phyloP scores from a whole-genome alignment of 129 eudicot species.

The Chrysanthemum makinoi region DNA sequence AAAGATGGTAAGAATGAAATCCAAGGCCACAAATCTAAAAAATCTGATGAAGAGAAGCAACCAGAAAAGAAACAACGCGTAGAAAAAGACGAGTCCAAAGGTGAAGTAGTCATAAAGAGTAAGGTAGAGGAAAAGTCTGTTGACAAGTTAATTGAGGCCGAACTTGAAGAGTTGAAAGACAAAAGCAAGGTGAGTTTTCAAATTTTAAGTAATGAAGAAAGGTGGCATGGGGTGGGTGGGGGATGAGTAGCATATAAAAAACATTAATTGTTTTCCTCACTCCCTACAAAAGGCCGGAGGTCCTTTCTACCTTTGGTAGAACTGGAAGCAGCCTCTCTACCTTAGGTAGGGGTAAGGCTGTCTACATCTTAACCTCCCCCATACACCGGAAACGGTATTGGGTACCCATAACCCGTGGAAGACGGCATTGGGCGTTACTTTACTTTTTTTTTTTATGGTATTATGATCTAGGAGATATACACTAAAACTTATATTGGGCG shows the following conservation, averaged over 20 bases:
- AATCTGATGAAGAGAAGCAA: slow-evolving; percentile 45
- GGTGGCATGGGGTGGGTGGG: not conserved
- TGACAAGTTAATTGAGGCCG: slow-evolving; percentile 84
- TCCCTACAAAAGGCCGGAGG: too few relatives aligned
- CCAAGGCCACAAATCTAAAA: not conserved
- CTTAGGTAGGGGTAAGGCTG: too few relatives aligned
- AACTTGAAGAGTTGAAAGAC: slow-evolving; percentile 82
- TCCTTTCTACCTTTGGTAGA: too few relatives aligned
- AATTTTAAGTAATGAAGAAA: not conserved
- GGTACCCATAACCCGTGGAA: too few relatives aligned
- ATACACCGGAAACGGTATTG: too few relatives aligned
- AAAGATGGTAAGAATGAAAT: slow-evolving; percentile 31
- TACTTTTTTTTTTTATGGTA: not conserved
- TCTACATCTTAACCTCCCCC: too few relatives aligned
- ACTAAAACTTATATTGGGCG: too few relatives aligned
- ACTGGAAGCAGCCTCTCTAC: too few relatives aligned
- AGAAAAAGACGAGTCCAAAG: slow-evolving; percentile 34
- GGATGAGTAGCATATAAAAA: too few relatives aligned
- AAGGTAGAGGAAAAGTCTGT: slow-evolving; percentile 58
- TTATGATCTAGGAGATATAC: too few relatives aligned
- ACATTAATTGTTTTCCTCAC: too few relatives aligned
- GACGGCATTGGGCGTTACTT: too few relatives aligned
- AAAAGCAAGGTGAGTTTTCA: slow-evolving; percentile 66
- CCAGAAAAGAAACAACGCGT: slow-evolving; percentile 65
- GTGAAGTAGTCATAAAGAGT: slow-evolving; percentile 25